phyloP scores from a whole-genome alignment of 164 flowering plant species.

The Annona squamosa region DNA sequence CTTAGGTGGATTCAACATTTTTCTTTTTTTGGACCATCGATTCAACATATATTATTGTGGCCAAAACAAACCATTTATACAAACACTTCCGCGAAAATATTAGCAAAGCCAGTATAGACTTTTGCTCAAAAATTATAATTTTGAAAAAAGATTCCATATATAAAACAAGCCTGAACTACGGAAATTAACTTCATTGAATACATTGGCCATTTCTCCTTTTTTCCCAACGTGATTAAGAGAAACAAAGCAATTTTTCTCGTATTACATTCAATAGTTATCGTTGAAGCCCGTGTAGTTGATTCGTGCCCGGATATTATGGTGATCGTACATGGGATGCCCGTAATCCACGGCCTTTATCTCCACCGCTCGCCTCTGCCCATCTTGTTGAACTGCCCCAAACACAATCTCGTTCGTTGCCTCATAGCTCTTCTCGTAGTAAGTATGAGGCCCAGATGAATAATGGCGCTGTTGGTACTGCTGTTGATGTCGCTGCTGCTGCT shows the following conservation, averaged over 20 bases:
- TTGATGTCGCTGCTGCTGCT: conserved; percentile 18
- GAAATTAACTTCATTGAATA: too few species aligned
- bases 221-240: too few species aligned
- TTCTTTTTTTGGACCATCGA: too few species aligned
- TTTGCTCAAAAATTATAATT: too few species aligned
- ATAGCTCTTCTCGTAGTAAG: conserved; percentile 58
- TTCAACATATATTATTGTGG: too few species aligned
- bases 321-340: conserved; percentile 37
- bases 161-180: too few species aligned
- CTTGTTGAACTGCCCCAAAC: conserved; percentile 81
- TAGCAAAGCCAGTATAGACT: too few species aligned
- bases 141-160: too few species aligned
- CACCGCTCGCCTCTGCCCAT: conserved; percentile 26
- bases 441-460: conserved; percentile 51
- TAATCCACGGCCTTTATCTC: conserved; percentile 63
- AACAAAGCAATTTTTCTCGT: background rate
- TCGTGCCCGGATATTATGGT: conserved; percentile 43
- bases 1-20: too few species aligned
- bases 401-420: conserved; percentile 67
- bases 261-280: background rate
- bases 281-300: conserved; percentile 32
- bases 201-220: too few species aligned
- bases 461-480: conserved; percentile 10
- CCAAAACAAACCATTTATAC: too few species aligned
- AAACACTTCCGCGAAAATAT: too few species aligned